A percentile compares a stretch with the other conserved stretches of the same genome.
Evolutionary conservation across 495 filamentous ascomycete species (phyloP).

Genomic region (Lophium mytilinum): DNA sequence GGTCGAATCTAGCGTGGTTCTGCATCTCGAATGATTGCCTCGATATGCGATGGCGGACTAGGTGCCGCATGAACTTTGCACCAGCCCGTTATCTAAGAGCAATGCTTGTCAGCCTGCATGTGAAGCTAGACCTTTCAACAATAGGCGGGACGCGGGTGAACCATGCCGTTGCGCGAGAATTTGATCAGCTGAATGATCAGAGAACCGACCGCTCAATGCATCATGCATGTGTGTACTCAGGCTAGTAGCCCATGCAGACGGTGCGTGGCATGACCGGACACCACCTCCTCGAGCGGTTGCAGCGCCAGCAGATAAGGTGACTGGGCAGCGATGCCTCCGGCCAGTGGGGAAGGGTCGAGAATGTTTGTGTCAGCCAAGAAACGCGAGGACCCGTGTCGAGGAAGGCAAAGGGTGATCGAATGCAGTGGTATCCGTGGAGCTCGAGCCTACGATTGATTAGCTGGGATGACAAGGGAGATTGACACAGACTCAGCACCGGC

Average conservation of each 20-base stretch:
- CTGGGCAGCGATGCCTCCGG: slow-evolving; percentile 23
- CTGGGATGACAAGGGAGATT: slow-evolving; percentile 13
- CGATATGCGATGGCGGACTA: slow-evolving; percentile 27
- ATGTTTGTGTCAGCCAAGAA: slow-evolving; percentile 20
- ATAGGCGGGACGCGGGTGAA: slow-evolving; percentile 24
- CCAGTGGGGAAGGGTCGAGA: slow-evolving; percentile 16
- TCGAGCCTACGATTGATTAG: slow-evolving; percentile 24
- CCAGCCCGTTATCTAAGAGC: slow-evolving; percentile 24
- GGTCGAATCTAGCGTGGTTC: slow-evolving; percentile 27
- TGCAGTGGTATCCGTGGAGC: slow-evolving; percentile 1
- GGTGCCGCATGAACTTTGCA: slow-evolving; percentile 25
- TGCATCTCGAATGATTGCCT: slow-evolving; percentile 26
- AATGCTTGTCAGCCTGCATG: slow-evolving; percentile 28
- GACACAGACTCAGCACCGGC: slow-evolving; percentile 16
- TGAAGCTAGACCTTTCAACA: slow-evolving; percentile 21
- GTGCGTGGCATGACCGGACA: slow-evolving; percentile 18
- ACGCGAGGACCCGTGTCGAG: slow-evolving; percentile 7
- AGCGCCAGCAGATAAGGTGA: slow-evolving; percentile 30
- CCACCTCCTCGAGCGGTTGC: slow-evolving; percentile 21
- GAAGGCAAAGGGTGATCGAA: slow-evolving; percentile 15
- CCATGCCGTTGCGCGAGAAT: slow-evolving; percentile 23
- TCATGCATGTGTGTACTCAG: slow-evolving; percentile 17
- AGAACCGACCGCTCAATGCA: slow-evolving; percentile 16
- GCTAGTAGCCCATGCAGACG: slow-evolving; percentile 17
- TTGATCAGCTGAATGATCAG: slow-evolving; percentile 25